These are phyloP conservation scores for Tulasnella sp. DNA, from an alignment of 768 basidiomycete species.

Conservation along the genomic window DNA sequence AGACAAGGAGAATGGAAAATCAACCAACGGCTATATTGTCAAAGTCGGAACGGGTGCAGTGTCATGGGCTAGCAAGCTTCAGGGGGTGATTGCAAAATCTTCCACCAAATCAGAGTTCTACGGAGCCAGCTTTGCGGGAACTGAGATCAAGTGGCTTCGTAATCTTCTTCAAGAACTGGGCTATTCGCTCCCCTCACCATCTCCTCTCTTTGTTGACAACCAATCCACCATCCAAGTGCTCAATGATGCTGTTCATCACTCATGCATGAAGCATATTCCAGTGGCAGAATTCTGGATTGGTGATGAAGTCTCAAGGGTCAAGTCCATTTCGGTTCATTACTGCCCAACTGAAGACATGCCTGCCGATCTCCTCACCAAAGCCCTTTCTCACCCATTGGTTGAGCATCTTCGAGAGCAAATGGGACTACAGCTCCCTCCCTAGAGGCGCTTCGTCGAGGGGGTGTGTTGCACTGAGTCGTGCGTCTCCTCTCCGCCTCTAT, in stretches of 20 bases:
- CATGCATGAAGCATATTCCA: slow-evolving; percentile 14
- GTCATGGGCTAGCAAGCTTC: slow-evolving; percentile 42
- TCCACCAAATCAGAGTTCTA: slow-evolving; percentile 39
- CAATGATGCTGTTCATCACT: slow-evolving; percentile 10
- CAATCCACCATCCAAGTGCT: slow-evolving; percentile 14
- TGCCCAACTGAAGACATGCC: slow-evolving; percentile 22
- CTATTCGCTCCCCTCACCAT: slow-evolving; percentile 25
- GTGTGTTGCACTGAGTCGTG: background rate
- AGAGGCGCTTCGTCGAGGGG: slow-evolving; percentile 1
- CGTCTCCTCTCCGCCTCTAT: background rate
- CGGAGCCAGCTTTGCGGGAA: slow-evolving; percentile 32
- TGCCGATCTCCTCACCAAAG: slow-evolving; percentile 28
- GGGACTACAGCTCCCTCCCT: background rate
- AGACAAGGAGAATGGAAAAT: slow-evolving; percentile 35
- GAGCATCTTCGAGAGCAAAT: background rate
- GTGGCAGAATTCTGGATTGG: slow-evolving; percentile 1
- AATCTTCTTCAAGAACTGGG: slow-evolving; percentile 32
- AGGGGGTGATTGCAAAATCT: slow-evolving; percentile 42
- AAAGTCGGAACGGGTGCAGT: slow-evolving; percentile 41
- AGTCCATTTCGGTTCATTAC: background rate
- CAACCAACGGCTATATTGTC: slow-evolving; percentile 42
- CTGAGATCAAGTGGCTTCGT: slow-evolving; percentile 35
- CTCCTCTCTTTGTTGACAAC: slow-evolving; percentile 29
- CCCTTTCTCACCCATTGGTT: background rate
- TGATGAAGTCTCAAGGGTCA: slow-evolving; percentile 2